Evolutionary conservation across 2,329 filamentous ascomycete genomes (phyloP).

Genomic region (Scopulariopsis brevicaulis): DNA sequence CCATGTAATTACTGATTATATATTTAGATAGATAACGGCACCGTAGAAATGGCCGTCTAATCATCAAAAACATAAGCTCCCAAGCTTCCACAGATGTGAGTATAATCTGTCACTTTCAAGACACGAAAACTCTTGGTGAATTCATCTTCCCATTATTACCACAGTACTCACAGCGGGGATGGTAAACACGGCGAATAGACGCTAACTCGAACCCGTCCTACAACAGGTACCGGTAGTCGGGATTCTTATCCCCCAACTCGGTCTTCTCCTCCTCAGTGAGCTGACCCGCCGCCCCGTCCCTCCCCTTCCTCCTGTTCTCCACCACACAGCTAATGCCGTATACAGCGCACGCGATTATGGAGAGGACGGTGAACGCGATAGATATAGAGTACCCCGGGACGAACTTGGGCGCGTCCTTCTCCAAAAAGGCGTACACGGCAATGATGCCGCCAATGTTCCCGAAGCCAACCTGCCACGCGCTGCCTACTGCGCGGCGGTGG

Average conservation of each 20-base stretch:
- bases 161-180: too few relatives aligned
- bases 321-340: slow-evolving; percentile 48
- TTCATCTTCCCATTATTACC: too few relatives aligned
- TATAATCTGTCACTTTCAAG: too few relatives aligned
- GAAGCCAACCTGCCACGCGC: slow-evolving; percentile 68
- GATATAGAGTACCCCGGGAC: slow-evolving; percentile 66
- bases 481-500: slow-evolving; percentile 57
- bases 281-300: slow-evolving; percentile 23
- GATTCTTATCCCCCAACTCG: slow-evolving; percentile 46
- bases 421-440: slow-evolving; percentile 58
- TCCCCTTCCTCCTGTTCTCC: slow-evolving; percentile 50
- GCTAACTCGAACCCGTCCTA: slow-evolving; percentile 17
- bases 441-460: slow-evolving; percentile 75
- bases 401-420: slow-evolving; percentile 57
- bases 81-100: too few relatives aligned
- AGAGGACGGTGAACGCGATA: slow-evolving; percentile 61
- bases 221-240: slow-evolving; percentile 47
- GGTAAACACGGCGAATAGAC: too few relatives aligned
- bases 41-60: too few relatives aligned
- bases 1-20: too few relatives aligned
- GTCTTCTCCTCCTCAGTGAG: slow-evolving; percentile 52
- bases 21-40: too few relatives aligned
- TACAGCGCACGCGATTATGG: slow-evolving; percentile 43
- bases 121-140: too few relatives aligned
- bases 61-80: too few relatives aligned